phyloP scores from a whole-genome alignment of 306 rosid genomes.

The Cyamopsis tetragonoloba region DNA sequence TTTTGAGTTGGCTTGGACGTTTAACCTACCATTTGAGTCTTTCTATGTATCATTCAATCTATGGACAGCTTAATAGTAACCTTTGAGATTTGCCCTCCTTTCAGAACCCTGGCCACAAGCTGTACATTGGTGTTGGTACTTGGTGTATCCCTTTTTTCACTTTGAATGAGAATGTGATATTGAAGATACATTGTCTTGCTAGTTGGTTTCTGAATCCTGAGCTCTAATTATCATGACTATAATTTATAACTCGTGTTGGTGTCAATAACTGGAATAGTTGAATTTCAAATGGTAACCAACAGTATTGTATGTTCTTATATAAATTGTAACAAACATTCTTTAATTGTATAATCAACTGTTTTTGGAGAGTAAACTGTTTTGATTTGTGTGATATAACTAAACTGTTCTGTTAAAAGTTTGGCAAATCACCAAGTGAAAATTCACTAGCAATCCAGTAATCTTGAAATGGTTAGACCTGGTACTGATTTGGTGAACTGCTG shows the following conservation, averaged over 20 bases:
- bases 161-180: not conserved
- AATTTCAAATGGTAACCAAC: not conserved
- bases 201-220: not conserved
- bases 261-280: not conserved
- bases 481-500: not conserved
- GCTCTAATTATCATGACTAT: not conserved
- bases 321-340: not conserved
- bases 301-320: not conserved
- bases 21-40: not conserved
- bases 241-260: not conserved
- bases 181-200: not conserved
- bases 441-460: too few relatives aligned
- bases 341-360: too few relatives aligned
- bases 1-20: not conserved
- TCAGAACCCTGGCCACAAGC: not conserved
- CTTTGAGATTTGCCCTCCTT: not conserved
- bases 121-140: not conserved
- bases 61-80: not conserved
- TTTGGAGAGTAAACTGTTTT: not conserved
- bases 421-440: not conserved
- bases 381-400: not conserved
- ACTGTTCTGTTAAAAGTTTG: not conserved
- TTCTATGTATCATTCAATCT: not conserved
- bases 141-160: not conserved
- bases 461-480: not conserved